Evolutionary conservation across 1,139 yeast genomes (phyloP).

Genomic region (Meyerozyma sp.): DNA sequence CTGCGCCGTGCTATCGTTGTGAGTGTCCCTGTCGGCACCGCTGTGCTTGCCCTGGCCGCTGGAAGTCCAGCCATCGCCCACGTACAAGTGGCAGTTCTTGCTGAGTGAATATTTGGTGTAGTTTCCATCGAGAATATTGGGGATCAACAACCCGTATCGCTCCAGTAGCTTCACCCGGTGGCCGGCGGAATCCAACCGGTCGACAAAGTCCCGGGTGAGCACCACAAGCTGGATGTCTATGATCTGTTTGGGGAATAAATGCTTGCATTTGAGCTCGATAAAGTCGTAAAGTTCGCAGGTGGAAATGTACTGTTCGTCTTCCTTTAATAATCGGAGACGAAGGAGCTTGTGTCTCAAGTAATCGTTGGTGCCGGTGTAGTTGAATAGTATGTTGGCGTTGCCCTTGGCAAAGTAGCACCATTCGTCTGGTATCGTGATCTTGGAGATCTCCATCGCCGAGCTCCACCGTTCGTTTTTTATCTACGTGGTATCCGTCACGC

Average conservation of each 20-base stretch:
- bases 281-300: conserved; percentile 41
- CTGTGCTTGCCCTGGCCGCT: background rate
- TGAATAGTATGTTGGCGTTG: conserved; percentile 40
- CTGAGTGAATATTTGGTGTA: conserved; percentile 23
- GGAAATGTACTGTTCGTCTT: conserved; percentile 35
- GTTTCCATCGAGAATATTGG: conserved; percentile 35
- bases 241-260: conserved; percentile 32
- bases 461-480: background rate
- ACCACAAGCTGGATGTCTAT: conserved; percentile 37
- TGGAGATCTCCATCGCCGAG: conserved; percentile 34
- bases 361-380: conserved; percentile 34
- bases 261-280: conserved; percentile 37
- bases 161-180: conserved; percentile 30
- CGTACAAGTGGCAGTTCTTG: conserved; percentile 34
- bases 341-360: conserved; percentile 31
- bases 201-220: conserved; percentile 29
- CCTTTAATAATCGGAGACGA: conserved; percentile 32
- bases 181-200: conserved; percentile 23
- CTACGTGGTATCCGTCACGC: background rate
- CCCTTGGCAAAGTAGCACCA: conserved; percentile 46
- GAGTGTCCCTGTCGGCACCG: too few species aligned
- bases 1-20: too few species aligned
- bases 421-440: conserved; percentile 34
- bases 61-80: conserved; percentile 4
- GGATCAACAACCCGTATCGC: conserved; percentile 36